These are phyloP conservation scores for Vigna nakashimae DNA, from an alignment of 306 rosid genomes.

Conservation along the genomic window DNA sequence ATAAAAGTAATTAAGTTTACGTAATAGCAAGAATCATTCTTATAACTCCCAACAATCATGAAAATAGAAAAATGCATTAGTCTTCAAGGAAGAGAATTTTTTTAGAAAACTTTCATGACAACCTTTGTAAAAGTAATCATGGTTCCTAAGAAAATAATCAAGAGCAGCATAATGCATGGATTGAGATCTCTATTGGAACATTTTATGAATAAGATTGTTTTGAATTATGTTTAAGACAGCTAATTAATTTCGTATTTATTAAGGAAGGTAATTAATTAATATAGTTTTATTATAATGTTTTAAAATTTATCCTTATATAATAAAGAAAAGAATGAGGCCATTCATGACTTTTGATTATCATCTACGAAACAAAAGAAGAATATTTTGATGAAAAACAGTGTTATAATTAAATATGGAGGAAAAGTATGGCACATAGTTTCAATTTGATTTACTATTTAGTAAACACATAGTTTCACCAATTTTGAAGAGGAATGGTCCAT, in stretches of 20 bases:
- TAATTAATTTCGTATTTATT: too few relatives aligned
- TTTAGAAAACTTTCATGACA: conserved; percentile 2
- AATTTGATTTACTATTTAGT: too few relatives aligned
- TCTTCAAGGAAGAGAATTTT: conserved; percentile 22
- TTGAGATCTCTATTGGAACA: conserved; percentile 4
- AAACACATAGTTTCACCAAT: neutral
- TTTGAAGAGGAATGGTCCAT: neutral
- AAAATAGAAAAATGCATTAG: neutral
- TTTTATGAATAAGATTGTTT: neutral
- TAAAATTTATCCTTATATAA: too few relatives aligned
- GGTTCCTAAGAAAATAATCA: conserved; percentile 20
- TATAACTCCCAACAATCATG: conserved; percentile 6
- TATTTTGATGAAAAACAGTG: too few relatives aligned
- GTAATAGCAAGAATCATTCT: neutral
- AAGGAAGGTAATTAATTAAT: too few relatives aligned
- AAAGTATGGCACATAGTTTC: too few relatives aligned
- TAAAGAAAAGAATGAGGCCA: too few relatives aligned
- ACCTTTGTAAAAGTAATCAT: conserved; percentile 26
- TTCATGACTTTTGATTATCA: too few relatives aligned
- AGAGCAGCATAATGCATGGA: conserved; percentile 12
- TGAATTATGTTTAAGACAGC: neutral
- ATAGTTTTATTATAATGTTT: too few relatives aligned
- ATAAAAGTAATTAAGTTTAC: neutral
- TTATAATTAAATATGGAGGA: too few relatives aligned
- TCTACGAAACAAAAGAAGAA: too few relatives aligned